A percentile compares a stretch with the other conserved stretches of the same genome.
Conservation (phyloP, 257 asterid genomes). For the Plectranthus barbatus region DNA sequence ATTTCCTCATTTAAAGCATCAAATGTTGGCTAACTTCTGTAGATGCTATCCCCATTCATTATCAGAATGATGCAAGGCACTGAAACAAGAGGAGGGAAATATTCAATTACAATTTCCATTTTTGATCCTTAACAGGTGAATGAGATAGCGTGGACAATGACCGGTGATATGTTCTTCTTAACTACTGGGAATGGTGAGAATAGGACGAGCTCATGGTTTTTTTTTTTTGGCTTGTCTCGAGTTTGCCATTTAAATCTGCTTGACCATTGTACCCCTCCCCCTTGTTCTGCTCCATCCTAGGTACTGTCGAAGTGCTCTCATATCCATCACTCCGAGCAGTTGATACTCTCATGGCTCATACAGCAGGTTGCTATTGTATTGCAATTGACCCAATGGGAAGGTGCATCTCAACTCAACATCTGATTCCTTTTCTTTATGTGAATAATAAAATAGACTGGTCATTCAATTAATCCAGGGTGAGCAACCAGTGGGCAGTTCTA, state of each 20-base stretch:
- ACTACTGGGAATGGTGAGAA: conserved; percentile 93
- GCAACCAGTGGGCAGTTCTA: background rate
- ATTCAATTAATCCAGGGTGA: background rate
- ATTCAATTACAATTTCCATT: background rate
- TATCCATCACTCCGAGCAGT: conserved; percentile 77
- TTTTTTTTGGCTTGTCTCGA: conserved; percentile 4
- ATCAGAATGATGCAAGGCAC: background rate
- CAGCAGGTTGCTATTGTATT: conserved; percentile 99
- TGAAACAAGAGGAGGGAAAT: background rate
- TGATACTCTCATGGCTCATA: conserved; percentile 90
- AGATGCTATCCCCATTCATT: background rate
- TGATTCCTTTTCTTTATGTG: background rate
- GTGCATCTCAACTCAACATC: conserved; percentile 28
- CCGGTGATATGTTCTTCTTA: conserved; percentile 84
- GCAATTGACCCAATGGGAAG: conserved; percentile 95
- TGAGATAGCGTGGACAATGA: conserved; percentile 56
- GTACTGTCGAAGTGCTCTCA: conserved; percentile 93
- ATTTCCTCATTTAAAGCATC: background rate
- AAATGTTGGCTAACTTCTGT: background rate
- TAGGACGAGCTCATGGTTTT: background rate
- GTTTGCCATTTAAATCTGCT: background rate
- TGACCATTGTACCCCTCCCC: background rate
- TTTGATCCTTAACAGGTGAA: conserved; percentile 55
- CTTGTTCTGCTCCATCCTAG: conserved; percentile 25
- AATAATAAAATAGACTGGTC: background rate